Conservation (phyloP, 148 eudicot species). For the Vaccinium darrowii region DNA sequence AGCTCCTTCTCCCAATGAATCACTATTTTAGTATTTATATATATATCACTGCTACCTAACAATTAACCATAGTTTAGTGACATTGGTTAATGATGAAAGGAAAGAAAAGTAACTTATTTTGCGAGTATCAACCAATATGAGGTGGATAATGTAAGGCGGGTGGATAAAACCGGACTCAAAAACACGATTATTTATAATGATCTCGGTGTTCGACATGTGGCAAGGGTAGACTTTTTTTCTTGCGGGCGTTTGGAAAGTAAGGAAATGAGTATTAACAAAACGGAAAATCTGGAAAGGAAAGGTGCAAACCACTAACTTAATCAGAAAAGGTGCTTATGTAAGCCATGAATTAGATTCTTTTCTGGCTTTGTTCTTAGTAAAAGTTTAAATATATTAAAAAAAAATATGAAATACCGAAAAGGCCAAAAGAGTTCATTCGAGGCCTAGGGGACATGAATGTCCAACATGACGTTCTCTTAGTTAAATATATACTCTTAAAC, state of each 20-base stretch:
- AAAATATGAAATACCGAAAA: conserved; percentile 5
- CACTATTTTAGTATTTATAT: no score
- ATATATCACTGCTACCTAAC: no score
- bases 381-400: not conserved
- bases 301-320: conserved; percentile 22
- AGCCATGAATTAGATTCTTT: conserved; percentile 24
- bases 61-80: no score
- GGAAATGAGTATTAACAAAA: conserved; percentile 9
- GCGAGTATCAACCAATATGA: no score
- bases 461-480: conserved; percentile 6
- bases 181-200: not conserved
- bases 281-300: conserved; percentile 19
- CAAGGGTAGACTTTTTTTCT: not conserved
- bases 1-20: no score
- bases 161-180: no score
- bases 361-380: not conserved
- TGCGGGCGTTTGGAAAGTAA: not conserved
- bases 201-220: not conserved
- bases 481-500: conserved; percentile 12
- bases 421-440: not conserved
- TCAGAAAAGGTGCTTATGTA: conserved; percentile 21
- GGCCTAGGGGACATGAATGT: conserved; percentile 1
- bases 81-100: no score
- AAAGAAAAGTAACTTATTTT: no score
- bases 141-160: no score